phyloP scores from a whole-genome alignment of 164 flowering plant species.

The Nymphaea colorata region DNA sequence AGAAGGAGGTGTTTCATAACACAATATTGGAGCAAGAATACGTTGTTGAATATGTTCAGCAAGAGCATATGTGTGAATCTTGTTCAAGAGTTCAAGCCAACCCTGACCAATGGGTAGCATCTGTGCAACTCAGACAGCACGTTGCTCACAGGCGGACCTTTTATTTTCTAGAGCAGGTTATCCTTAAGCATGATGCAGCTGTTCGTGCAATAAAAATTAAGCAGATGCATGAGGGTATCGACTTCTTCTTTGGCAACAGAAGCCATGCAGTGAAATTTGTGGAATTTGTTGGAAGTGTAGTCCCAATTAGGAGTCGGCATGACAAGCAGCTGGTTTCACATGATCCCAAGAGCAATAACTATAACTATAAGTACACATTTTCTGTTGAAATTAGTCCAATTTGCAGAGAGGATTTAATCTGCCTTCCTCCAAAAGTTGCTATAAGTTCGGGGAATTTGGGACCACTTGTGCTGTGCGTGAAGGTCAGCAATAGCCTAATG shows the following conservation, averaged over 20 bases:
- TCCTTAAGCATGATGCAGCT: constrained; percentile 57
- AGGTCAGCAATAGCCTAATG: constrained; percentile 38
- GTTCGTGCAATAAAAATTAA: constrained; percentile 35
- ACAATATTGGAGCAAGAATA: constrained; percentile 46
- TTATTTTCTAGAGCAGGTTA: constrained; percentile 53
- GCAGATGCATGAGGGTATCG: constrained; percentile 56
- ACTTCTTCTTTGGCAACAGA: constrained; percentile 46
- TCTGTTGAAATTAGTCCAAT: constrained; percentile 54
- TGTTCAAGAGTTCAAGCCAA: constrained; percentile 48
- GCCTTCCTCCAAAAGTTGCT: constrained; percentile 45
- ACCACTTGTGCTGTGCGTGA: constrained; percentile 56
- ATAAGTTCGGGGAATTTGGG: constrained; percentile 44
- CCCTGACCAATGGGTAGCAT: constrained; percentile 64
- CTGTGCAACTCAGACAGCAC: constrained; percentile 53
- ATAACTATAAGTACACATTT: constrained; percentile 45
- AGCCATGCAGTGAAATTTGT: constrained; percentile 51
- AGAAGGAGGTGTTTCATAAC: constrained; percentile 48
- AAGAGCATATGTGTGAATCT: constrained; percentile 50
- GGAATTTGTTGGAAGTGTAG: constrained; percentile 45
- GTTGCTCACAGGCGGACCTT: constrained; percentile 55
- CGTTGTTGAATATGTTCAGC: constrained; percentile 46
- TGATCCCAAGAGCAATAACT: constrained; percentile 42
- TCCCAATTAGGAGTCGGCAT: constrained; percentile 26
- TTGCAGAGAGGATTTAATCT: constrained; percentile 58
- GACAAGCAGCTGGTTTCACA: constrained; percentile 57